Conservation (phyloP, 805 yeast species). For the Lipomyces starkeyi region DNA sequence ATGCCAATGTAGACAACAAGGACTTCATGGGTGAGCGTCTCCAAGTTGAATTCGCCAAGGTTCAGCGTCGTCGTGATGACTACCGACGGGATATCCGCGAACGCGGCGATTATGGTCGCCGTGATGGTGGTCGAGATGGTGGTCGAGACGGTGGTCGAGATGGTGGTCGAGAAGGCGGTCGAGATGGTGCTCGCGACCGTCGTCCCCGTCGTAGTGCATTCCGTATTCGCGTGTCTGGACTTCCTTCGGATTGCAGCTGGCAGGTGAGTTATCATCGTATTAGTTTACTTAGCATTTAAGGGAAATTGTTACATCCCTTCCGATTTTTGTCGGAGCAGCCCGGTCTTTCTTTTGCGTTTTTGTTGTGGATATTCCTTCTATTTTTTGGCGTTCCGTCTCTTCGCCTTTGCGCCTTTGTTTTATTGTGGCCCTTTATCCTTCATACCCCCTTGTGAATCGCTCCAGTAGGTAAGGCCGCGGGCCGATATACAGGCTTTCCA, state of each 20-base stretch:
- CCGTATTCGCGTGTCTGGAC: constrained; percentile 42
- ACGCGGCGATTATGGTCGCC: constrained; percentile 25
- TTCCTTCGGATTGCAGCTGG: constrained; percentile 43
- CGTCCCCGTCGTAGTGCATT: constrained; percentile 40
- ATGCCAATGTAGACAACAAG: constrained; percentile 40
- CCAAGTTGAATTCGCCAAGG: constrained; percentile 46
- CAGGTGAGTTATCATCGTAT: constrained; percentile 38
- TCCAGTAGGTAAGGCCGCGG: neutral
- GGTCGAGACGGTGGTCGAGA: constrained; percentile 29
- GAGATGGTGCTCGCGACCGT: constrained; percentile 37
- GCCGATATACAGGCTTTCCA: neutral
- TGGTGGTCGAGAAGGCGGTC: constrained; percentile 26
- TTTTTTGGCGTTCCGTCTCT: neutral
- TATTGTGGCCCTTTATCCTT: neutral
- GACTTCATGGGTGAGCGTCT: constrained; percentile 47
- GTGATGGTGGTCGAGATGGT: constrained; percentile 32
- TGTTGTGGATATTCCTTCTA: neutral
- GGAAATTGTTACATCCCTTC: neutral
- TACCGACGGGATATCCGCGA: constrained; percentile 17
- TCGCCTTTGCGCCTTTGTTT: neutral
- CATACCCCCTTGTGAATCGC: neutral
- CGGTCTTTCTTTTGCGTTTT: constrained; percentile 5
- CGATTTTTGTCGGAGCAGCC: constrained; percentile 4
- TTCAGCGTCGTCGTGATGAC: constrained; percentile 42
- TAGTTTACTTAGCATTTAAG: neutral